Evolutionary conservation across 2,329 filamentous ascomycete species (phyloP).

Genomic region (Pseudocercospora crystallina): DNA sequence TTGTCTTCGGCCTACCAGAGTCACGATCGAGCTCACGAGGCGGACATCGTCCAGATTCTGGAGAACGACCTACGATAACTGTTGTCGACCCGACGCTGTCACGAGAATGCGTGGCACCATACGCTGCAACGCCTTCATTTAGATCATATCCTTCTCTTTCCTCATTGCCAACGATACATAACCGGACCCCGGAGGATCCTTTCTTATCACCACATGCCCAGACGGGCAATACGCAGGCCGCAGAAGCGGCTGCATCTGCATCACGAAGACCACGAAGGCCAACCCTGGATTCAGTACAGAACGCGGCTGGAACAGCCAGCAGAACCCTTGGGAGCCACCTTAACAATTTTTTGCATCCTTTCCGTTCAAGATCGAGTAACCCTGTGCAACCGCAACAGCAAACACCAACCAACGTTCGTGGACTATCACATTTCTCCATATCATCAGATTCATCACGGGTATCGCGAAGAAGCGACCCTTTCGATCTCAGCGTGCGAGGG

Average conservation of each 20-base stretch:
- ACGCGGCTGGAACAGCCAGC: slow-evolving; percentile 15
- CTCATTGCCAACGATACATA: slow-evolving; percentile 22
- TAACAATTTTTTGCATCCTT: slow-evolving; percentile 13
- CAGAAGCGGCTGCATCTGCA: neutral
- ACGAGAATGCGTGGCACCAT: slow-evolving; percentile 22
- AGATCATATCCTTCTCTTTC: slow-evolving; percentile 27
- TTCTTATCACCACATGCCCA: slow-evolving; percentile 22
- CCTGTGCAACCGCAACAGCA: slow-evolving; percentile 2
- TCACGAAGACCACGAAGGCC: neutral
- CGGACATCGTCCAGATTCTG: slow-evolving; percentile 8
- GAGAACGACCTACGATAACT: slow-evolving; percentile 10
- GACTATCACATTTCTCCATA: slow-evolving; percentile 11
- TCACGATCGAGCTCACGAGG: slow-evolving; percentile 7
- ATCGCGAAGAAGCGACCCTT: slow-evolving; percentile 24
- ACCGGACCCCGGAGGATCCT: slow-evolving; percentile 30
- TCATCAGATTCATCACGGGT: slow-evolving; percentile 12
- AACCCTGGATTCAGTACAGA: slow-evolving; percentile 17
- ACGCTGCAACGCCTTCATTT: slow-evolving; percentile 23
- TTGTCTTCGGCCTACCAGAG: slow-evolving; percentile 13
- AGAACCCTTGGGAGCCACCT: slow-evolving; percentile 20
- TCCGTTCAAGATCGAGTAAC: slow-evolving; percentile 8
- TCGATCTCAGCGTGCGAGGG: slow-evolving; percentile 20
- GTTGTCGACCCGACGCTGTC: slow-evolving; percentile 27
- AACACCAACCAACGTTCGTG: neutral
- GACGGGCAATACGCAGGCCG: neutral